Base-by-base conservation (phyloP, 2,329 filamentous ascomycete species). In the Aplosporella prunicola region DNA sequence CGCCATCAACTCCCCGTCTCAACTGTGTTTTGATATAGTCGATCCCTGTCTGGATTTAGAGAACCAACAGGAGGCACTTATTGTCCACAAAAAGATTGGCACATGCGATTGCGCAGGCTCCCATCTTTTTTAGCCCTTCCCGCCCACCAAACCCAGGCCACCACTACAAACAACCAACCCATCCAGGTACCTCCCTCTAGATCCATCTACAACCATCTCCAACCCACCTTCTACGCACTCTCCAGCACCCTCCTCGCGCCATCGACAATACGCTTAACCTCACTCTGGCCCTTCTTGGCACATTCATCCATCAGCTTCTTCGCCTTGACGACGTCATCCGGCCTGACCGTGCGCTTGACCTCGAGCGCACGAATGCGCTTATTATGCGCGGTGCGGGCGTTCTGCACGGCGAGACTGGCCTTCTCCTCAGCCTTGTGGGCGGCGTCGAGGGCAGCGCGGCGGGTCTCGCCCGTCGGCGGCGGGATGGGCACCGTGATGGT, bases 381-480 rank as follows among this genome's bases (percentile, higher is more conserved):
- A 43, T 70, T 66, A 45, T 69, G 66, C 33, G 60, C 60, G 18
- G 59, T 58, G 31, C 67, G 51, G 14, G 65, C 67, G 43, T 60
- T 60, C 26, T 63, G 56, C 23, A 70, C 54, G 28, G 45, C 53
- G 27, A 52, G 58, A 33, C 57, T 54, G 1, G 66, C 67, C 14
- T 56, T 55, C 36, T 67, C 63, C 4, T 60, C 56, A 5, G 62
- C 62, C 43, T 63, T 64, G 5, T 50, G 48, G 8, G 67, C 63
- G 5, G 50, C 45, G 1, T 61, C 52, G 3, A 66, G 47, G 9
- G 58, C 59, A 4, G 49, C 49, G 31, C 64, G 61, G 17, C 69
- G 59, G n/a, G 66, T 64, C 44, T 76, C 72, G 33, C 69, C 72
- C 0, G 72, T 77, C 0, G 72, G 71, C 5, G 73, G 70, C 1